Base-by-base conservation (phyloP, 805 yeast species). In the Yarrowia divulgata region DNA sequence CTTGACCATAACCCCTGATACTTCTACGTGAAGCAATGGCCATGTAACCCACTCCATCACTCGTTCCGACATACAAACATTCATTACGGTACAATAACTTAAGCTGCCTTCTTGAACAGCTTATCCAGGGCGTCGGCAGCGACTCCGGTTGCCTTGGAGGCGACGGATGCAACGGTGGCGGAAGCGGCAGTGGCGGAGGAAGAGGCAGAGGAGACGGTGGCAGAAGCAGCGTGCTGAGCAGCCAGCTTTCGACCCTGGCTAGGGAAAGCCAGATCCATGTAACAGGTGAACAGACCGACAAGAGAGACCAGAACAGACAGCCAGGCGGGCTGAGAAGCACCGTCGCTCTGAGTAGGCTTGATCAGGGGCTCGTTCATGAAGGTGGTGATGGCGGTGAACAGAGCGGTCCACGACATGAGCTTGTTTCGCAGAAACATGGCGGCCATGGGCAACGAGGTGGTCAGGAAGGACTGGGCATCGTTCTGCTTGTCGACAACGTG, bases 341-440 rank as follows among this genome's bases (percentile, higher is more conserved):
- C 42, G 16, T 50, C 60, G 52, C 48, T 43, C 43, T 66, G 63
- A 9, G 60, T 66, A 40, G 69, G 62, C 50, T 42, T 54, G 69
- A 54, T 54, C 52, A 43, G 50, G 29, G 79, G 78, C 71, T 78
- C 79, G 70, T 74, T 75, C 55, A 79, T 73, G 69, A 69, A 77
- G 32, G 72, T 68, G 68, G 78, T 80, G 35, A 79, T 55, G 43
- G 80, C 75, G 10, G 79, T 71, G 72, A 79, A 79, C 52, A 79
- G 60, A 32, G 80, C 77, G 35, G 78, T 73, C 81, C 81, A 79
- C 19, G 79, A 73, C 69, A 79, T 71, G 68, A 78, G 66, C 73
- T 77, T 76, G 70, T 80, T 77, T 66, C 78, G 71, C 73, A 79
- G 69, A 69, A 79, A 78, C 79, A 79, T 79, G 68, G 80, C 81